Percentiles rank a stretch among this genome's conserved stretches.
These are phyloP conservation scores for Melaleuca alternifolia DNA, from an alignment of 345 rosid species.

Conservation along the genomic window DNA sequence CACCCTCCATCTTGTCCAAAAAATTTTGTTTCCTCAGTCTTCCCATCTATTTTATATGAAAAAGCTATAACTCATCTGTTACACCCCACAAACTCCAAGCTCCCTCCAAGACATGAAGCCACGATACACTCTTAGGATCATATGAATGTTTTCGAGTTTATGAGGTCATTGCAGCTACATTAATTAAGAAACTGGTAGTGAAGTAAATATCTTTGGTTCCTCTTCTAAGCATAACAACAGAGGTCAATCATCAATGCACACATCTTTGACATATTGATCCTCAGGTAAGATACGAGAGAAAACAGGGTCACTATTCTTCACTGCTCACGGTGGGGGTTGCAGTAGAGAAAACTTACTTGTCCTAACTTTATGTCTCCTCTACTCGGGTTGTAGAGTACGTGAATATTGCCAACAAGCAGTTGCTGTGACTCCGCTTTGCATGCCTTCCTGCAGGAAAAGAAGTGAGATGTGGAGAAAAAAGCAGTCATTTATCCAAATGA, in stretches of 20 bases:
- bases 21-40: background rate
- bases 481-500: background rate
- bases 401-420: conserved; percentile 60
- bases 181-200: background rate
- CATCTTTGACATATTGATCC: background rate
- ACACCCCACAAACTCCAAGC: background rate
- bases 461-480: conserved; percentile 27
- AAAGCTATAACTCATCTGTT: background rate
- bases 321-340: background rate
- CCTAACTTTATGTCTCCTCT: conserved; percentile 77
- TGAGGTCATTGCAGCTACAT: background rate
- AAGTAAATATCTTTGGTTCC: background rate
- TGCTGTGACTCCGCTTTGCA: conserved; percentile 36
- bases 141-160: background rate
- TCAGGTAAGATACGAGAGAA: background rate
- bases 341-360: conserved; percentile 39
- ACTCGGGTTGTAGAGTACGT: conserved; percentile 56
- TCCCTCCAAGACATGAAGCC: background rate
- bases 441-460: conserved; percentile 36
- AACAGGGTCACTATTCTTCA: background rate
- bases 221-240: background rate
- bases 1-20: background rate
- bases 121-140: background rate
- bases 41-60: background rate
- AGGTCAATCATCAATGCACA: background rate